Evolutionary conservation across 495 filamentous ascomycete species (phyloP).

Genomic region (Rhypophila decipiens): DNA sequence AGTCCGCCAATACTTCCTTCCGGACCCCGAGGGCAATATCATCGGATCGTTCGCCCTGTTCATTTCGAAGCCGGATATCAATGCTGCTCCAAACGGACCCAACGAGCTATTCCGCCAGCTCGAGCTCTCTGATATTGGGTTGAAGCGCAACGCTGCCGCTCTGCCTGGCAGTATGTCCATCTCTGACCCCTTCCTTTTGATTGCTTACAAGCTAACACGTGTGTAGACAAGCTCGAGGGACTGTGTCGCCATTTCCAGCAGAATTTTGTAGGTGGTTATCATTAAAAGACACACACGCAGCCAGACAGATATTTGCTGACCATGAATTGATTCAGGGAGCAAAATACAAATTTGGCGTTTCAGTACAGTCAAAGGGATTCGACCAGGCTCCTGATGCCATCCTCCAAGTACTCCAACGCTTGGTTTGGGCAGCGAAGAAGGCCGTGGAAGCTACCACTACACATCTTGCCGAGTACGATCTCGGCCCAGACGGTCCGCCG

Average conservation of each 20-base stretch:
- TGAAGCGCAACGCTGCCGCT: conserved; percentile 48
- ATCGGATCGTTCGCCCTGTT: conserved; percentile 60
- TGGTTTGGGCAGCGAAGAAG: conserved; percentile 58
- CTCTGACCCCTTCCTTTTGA: too few species aligned
- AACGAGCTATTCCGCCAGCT: conserved; percentile 58
- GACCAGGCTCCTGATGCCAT: conserved; percentile 52
- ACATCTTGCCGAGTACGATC: conserved; percentile 4
- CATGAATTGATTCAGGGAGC: conserved; percentile 53
- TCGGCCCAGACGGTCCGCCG: conserved; percentile 8
- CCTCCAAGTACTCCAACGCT: conserved; percentile 48
- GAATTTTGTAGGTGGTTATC: conserved; percentile 56
- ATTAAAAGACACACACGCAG: neutral
- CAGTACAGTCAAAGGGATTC: conserved; percentile 58
- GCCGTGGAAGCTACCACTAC: conserved; percentile 28
- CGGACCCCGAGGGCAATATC: conserved; percentile 11
- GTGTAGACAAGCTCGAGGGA: conserved; percentile 33
- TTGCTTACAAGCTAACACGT: neutral
- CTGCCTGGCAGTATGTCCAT: conserved; percentile 17
- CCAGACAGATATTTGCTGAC: neutral
- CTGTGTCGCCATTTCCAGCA: conserved; percentile 61
- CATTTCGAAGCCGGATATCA: conserved; percentile 45
- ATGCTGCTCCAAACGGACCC: conserved; percentile 46
- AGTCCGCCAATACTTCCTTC: conserved; percentile 29
- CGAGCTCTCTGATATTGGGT: conserved; percentile 50
- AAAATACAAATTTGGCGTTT: conserved; percentile 75